Percentiles rank a stretch among this genome's conserved stretches.
Evolutionary conservation across 2,329 filamentous ascomycete species (phyloP).

Genomic region (Periconia macrospinosa): DNA sequence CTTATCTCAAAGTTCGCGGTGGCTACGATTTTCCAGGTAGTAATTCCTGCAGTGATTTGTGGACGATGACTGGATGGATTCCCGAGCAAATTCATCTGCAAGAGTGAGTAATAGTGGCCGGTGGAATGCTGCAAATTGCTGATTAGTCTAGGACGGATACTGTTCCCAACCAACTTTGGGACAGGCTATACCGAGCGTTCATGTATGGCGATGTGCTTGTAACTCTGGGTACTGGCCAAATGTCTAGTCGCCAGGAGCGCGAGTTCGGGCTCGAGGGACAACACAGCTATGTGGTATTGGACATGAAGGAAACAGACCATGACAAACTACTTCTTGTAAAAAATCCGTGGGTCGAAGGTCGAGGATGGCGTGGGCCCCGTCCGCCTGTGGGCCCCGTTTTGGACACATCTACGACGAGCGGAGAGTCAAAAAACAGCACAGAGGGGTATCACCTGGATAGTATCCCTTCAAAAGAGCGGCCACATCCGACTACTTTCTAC

Average conservation of each 20-base stretch:
- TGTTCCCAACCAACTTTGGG: constrained; percentile 76
- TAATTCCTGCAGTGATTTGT: constrained; percentile 93
- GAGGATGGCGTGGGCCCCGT: constrained; percentile 66
- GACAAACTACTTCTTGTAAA: constrained; percentile 79
- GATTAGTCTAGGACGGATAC: constrained; percentile 67
- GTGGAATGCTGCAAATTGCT: background rate
- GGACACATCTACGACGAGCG: constrained; percentile 20
- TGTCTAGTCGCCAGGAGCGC: constrained; percentile 75
- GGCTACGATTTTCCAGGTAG: constrained; percentile 98
- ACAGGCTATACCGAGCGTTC: constrained; percentile 73
- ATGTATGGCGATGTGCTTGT: constrained; percentile 78
- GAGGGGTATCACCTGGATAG: constrained; percentile 30
- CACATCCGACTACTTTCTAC: constrained; percentile 82
- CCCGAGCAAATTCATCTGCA: constrained; percentile 94
- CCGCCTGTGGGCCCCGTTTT: constrained; percentile 20
- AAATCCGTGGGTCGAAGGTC: constrained; percentile 91
- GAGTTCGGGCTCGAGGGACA: constrained; percentile 82
- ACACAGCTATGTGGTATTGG: constrained; percentile 91
- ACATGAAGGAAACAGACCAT: constrained; percentile 67
- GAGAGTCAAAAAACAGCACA: constrained; percentile 15
- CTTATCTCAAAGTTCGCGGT: constrained; percentile 91
- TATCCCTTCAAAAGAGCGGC: constrained; percentile 32
- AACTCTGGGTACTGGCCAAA: constrained; percentile 84
- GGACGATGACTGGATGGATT: constrained; percentile 93
- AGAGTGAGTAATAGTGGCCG: constrained; percentile 49